A percentile compares a stretch with the other conserved stretches of the same genome.
These are phyloP conservation scores for Fusarium decemcellulare DNA, from an alignment of 2,329 filamentous ascomycete genomes.

Conservation along the genomic window DNA sequence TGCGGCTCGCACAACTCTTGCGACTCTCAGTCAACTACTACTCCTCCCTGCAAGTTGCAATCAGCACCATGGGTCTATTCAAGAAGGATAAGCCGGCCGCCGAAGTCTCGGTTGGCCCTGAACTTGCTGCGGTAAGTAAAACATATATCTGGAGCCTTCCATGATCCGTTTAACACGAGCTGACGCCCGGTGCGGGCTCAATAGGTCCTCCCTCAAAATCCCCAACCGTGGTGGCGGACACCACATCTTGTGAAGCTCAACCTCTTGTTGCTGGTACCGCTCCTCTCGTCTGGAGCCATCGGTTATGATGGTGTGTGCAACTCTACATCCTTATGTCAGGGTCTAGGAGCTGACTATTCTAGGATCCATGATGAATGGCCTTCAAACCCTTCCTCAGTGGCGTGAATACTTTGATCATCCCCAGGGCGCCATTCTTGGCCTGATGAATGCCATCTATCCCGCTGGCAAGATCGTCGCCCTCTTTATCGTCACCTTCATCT, in stretches of 20 bases:
- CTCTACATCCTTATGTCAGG: background rate
- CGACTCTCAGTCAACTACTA: too few relatives aligned
- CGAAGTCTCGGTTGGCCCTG: too few relatives aligned
- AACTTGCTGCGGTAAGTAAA: too few relatives aligned
- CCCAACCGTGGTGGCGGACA: slow-evolving; percentile 56
- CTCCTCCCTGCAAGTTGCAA: too few relatives aligned
- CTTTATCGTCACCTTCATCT: slow-evolving; percentile 51
- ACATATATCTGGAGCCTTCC: too few relatives aligned
- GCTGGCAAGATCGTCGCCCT: slow-evolving; percentile 55
- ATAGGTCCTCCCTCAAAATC: slow-evolving; percentile 54
- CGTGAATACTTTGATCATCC: slow-evolving; percentile 55
- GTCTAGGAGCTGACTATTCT: background rate
- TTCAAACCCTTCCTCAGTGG: slow-evolving; percentile 58
- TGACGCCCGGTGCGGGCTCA: too few relatives aligned
- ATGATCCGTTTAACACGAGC: too few relatives aligned
- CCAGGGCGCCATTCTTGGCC: slow-evolving; percentile 49
- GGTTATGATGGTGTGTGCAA: slow-evolving; percentile 56
- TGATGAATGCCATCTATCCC: slow-evolving; percentile 53
- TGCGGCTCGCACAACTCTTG: too few relatives aligned
- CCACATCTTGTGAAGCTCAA: slow-evolving; percentile 59
- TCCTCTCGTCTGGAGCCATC: slow-evolving; percentile 56
- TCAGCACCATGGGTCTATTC: too few relatives aligned
- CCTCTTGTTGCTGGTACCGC: slow-evolving; percentile 56
- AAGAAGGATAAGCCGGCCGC: too few relatives aligned
- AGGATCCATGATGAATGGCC: slow-evolving; percentile 59